Percentiles rank a stretch among this genome's conserved stretches.
Evolutionary conservation across 257 asterid species (phyloP).

Genomic region (Lycium barbarum): DNA sequence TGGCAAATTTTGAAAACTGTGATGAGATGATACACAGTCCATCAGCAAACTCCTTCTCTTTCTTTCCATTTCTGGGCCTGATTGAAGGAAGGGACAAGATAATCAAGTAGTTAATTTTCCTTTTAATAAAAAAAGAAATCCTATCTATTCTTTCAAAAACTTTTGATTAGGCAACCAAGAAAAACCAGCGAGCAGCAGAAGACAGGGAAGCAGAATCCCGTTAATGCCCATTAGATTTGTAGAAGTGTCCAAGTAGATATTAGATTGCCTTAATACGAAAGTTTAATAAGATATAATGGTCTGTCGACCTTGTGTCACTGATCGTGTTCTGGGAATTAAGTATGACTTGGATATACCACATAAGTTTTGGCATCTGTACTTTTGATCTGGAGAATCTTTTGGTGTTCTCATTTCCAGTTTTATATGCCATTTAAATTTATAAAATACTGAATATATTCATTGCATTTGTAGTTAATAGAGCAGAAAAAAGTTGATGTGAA

Average conservation of each 20-base stretch:
- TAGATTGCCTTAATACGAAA: background rate
- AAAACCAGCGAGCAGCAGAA: background rate
- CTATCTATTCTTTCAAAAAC: background rate
- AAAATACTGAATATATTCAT: background rate
- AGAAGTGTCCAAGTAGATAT: background rate
- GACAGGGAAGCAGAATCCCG: background rate
- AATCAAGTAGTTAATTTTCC: background rate
- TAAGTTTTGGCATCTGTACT: conserved; percentile 14
- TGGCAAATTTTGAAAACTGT: conserved; percentile 1
- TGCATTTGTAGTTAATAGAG: conserved; percentile 69
- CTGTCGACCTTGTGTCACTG: conserved; percentile 5
- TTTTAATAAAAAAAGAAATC: background rate
- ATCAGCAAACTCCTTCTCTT: background rate
- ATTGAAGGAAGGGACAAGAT: background rate
- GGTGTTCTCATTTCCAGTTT: background rate
- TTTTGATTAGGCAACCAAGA: background rate
- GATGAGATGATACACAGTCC: background rate
- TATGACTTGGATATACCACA: background rate
- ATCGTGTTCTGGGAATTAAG: conserved; percentile 2
- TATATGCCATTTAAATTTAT: conserved; percentile 6
- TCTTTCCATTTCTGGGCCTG: background rate
- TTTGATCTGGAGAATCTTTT: background rate
- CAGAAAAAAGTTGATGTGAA: conserved; percentile 69
- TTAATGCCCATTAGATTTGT: conserved; percentile 23
- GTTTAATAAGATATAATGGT: background rate